Conservation (phyloP, 1,284 basidiomycete species). For the Rhizoctonia solani region DNA sequence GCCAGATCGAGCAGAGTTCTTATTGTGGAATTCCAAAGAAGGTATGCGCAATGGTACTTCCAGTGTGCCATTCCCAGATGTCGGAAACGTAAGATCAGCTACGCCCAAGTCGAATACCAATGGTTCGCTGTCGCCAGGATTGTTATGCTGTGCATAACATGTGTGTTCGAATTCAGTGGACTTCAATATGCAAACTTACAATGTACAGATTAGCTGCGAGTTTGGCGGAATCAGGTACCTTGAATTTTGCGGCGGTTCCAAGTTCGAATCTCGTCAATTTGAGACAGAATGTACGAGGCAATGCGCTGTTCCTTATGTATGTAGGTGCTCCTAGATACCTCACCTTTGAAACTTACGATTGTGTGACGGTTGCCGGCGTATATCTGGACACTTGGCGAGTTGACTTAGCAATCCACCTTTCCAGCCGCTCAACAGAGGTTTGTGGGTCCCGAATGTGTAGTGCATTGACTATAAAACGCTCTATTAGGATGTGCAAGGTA, state of each 20-base stretch:
- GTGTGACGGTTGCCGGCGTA: not conserved
- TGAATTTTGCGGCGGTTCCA: not conserved
- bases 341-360: not conserved
- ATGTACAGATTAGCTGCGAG: constrained; percentile 13
- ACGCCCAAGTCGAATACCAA: constrained; percentile 6
- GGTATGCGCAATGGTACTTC: constrained; percentile 1
- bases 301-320: not conserved
- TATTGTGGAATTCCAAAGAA: not conserved
- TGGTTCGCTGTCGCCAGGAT: not conserved
- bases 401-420: not conserved
- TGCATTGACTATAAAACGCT: no score
- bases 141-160: not conserved
- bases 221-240: constrained; percentile 2
- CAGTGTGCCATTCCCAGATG: not conserved
- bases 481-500: no score
- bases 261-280: constrained; percentile 21
- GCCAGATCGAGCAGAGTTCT: not conserved
- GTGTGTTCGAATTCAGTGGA: not conserved
- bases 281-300: constrained; percentile 23
- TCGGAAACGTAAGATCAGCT: not conserved
- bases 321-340: not conserved
- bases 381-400: not conserved
- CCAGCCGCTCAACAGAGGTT: not conserved
- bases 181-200: not conserved
- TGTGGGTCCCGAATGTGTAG: no score